Evolutionary conservation across 2,329 filamentous ascomycete genomes (phyloP).

Genomic region (Trichoderma koningii): DNA sequence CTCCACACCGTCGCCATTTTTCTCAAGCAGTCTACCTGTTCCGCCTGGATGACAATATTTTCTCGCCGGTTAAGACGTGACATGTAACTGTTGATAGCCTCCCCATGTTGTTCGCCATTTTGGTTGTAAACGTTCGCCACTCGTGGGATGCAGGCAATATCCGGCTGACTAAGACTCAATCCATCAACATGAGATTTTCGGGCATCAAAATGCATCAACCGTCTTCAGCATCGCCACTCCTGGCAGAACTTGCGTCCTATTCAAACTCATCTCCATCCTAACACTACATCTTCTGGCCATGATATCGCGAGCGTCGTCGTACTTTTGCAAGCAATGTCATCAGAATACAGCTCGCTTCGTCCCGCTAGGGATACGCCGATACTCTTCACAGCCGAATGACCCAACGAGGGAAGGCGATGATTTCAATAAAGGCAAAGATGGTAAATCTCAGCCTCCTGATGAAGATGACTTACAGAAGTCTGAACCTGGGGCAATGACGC

Average conservation of each 20-base stretch:
- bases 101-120: background rate
- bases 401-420: constrained; percentile 4
- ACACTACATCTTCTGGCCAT: background rate
- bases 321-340: constrained; percentile 10
- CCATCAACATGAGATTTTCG: background rate
- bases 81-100: too few relatives aligned
- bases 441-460: background rate
- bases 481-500: constrained; percentile 52
- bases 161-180: constrained; percentile 12
- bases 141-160: background rate
- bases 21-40: too few relatives aligned
- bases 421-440: background rate
- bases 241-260: background rate
- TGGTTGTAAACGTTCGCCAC: background rate
- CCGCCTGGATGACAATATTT: too few relatives aligned
- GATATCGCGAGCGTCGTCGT: constrained; percentile 7
- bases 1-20: too few relatives aligned
- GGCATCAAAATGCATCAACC: constrained; percentile 10
- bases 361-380: background rate
- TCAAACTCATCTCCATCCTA: background rate
- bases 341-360: background rate
- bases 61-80: too few relatives aligned
- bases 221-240: background rate
- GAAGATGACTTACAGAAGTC: background rate
- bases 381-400: constrained; percentile 11